Evolutionary conservation across 805 yeast genomes (phyloP), one percentile per base, ranked within the genome.

Genomic region (Cyberlindnera mrakii): DNA sequence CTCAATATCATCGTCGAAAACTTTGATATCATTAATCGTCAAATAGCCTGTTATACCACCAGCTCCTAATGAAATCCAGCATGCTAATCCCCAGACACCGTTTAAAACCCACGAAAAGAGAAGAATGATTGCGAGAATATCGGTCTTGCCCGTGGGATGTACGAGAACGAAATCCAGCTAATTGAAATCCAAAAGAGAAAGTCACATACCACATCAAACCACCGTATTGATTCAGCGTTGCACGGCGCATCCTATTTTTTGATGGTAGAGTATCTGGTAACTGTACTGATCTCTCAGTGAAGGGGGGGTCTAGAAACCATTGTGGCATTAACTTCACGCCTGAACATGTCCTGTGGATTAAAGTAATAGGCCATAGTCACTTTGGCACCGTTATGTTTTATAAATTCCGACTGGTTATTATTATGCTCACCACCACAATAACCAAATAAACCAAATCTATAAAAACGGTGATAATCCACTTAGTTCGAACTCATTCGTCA

Each of bases 361-460:
- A 37, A 19, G 16, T 16, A 11, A 34, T 42, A 37, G 14, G 41
- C 44, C 17, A 31, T 20, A 9, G 34, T 35, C 16, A 18, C 30
- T 6, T 5, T 25, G 20, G 40, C 16, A 19, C 45, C 37, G 14
- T 37, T 37, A 6, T 37, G 39, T 14, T n/a, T 37, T 29, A 37
- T 16, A 29, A 42, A 42, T 35, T 18, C 19, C 11, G 33, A 30
- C 11, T 29, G 18, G 16, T 29, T 5, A 16, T 15, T 5, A 16
- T 15, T 25, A 9, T 35, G 25, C 15, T 32, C 18, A 31, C 23
- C 41, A 38, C 17, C 33, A 27, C 40, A 34, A 17, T 38, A 42
- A 9, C 45, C 45, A 34, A 42, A 42, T 31, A 37, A 15, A 17
- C 45, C 45, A 30, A 42, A 13, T 8, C 39, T 19, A 20, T 42